Percentiles rank a stretch among this genome's conserved stretches.
phyloP scores from a whole-genome alignment of 116 monocot species.

The Papilionanthe hybrid region DNA sequence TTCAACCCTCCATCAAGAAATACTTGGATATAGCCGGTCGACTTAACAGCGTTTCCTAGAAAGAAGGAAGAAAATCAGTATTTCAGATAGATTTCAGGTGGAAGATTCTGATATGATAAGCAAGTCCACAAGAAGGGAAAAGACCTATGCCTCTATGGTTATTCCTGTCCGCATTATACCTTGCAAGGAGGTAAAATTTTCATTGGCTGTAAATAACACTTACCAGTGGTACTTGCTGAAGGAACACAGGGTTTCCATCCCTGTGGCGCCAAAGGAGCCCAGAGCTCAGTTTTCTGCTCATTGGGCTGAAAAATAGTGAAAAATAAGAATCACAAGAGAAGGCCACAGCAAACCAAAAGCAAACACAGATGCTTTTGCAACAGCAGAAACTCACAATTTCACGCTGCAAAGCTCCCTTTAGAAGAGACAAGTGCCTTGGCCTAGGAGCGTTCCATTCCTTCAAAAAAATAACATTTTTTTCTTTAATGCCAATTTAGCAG shows the following conservation, averaged over 20 bases:
- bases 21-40: slow-evolving; percentile 80
- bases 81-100: neutral
- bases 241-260: slow-evolving; percentile 73
- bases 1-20: slow-evolving; percentile 96
- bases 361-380: neutral
- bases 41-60: slow-evolving; percentile 36
- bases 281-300: slow-evolving; percentile 57
- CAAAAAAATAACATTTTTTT: neutral
- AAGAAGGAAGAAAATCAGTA: neutral
- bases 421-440: slow-evolving; percentile 64
- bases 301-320: slow-evolving; percentile 27
- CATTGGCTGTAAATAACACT: slow-evolving; percentile 13
- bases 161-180: neutral
- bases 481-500: neutral
- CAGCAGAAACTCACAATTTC: slow-evolving; percentile 33
- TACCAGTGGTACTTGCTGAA: slow-evolving; percentile 29
- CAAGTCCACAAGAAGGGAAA: neutral
- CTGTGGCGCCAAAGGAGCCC: slow-evolving; percentile 67
- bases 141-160: neutral
- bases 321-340: slow-evolving; percentile 8
- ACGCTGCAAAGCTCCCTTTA: slow-evolving; percentile 53
- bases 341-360: neutral
- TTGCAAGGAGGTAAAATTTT: neutral
- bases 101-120: neutral
- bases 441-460: slow-evolving; percentile 83